These are phyloP conservation scores for Tetracladium setigerum DNA, from an alignment of 495 filamentous ascomycete species.

Conservation along the genomic window DNA sequence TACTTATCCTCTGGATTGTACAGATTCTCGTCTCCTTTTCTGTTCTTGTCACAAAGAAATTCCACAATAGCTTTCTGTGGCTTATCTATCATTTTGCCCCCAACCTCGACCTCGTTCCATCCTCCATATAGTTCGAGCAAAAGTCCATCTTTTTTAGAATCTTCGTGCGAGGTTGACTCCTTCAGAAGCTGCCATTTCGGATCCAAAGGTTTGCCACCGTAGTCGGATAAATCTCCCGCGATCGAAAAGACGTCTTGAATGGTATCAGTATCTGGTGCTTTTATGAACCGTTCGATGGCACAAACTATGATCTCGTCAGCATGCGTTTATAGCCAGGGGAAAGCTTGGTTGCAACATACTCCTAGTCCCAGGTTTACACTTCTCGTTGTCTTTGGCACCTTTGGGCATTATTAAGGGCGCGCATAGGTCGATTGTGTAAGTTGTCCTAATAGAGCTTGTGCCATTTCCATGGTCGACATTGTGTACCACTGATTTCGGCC, in stretches of 20 bases:
- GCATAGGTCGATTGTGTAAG: conserved; percentile 87
- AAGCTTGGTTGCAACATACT: conserved; percentile 32
- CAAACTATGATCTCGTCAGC: conserved; percentile 52
- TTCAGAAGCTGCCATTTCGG: conserved; percentile 56
- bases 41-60: conserved; percentile 67
- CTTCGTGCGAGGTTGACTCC: conserved; percentile 44
- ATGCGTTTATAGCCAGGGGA: neutral
- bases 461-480: conserved; percentile 35
- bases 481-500: conserved; percentile 67
- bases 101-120: conserved; percentile 38
- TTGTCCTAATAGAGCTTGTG: conserved; percentile 51
- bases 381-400: conserved; percentile 35
- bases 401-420: conserved; percentile 48
- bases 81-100: conserved; percentile 23
- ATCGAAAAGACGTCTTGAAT: conserved; percentile 57
- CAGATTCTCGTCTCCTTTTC: conserved; percentile 63
- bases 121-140: conserved; percentile 64
- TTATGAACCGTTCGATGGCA: conserved; percentile 54
- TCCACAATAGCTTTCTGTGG: conserved; percentile 69
- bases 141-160: conserved; percentile 60
- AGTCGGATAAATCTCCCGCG: conserved; percentile 54
- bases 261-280: conserved; percentile 32
- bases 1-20: conserved; percentile 39
- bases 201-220: conserved; percentile 48
- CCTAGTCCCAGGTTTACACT: conserved; percentile 56